Evolutionary conservation across 495 filamentous ascomycete genomes (phyloP).

Genomic region (Sordaria brevicollis): DNA sequence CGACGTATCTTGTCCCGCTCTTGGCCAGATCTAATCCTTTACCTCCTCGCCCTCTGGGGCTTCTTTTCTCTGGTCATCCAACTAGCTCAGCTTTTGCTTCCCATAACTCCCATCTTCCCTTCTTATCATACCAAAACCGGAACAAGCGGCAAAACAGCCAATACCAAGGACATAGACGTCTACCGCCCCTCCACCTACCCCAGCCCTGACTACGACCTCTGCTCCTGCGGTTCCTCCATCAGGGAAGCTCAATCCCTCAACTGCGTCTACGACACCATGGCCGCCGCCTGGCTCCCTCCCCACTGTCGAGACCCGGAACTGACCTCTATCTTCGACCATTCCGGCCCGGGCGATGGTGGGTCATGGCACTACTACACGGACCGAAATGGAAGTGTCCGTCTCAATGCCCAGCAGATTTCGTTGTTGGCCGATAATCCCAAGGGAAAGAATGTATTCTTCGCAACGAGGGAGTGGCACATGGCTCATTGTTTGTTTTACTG

Average conservation of each 20-base stretch:
- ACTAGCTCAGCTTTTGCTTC: background rate
- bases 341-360: background rate
- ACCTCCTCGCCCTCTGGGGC: conserved; percentile 4
- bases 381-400: background rate
- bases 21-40: background rate
- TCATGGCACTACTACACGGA: conserved; percentile 2
- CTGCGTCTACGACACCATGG: conserved; percentile 8
- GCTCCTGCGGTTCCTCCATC: conserved; percentile 3
- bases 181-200: conserved; percentile 6
- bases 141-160: background rate
- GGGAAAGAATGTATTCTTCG: background rate
- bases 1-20: background rate
- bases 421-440: background rate
- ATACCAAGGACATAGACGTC: background rate
- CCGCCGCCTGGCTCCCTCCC: conserved; percentile 7
- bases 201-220: background rate
- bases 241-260: background rate
- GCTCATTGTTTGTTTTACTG: conserved; percentile 12
- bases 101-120: background rate
- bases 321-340: background rate
- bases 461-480: conserved; percentile 3
- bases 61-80: conserved; percentile 1
- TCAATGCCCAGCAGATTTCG: background rate
- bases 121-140: background rate
- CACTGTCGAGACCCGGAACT: conserved; percentile 5